These are phyloP conservation scores for Termitomyces sp. DNA, from an alignment of 1,284 basidiomycete genomes.

Conservation along the genomic window DNA sequence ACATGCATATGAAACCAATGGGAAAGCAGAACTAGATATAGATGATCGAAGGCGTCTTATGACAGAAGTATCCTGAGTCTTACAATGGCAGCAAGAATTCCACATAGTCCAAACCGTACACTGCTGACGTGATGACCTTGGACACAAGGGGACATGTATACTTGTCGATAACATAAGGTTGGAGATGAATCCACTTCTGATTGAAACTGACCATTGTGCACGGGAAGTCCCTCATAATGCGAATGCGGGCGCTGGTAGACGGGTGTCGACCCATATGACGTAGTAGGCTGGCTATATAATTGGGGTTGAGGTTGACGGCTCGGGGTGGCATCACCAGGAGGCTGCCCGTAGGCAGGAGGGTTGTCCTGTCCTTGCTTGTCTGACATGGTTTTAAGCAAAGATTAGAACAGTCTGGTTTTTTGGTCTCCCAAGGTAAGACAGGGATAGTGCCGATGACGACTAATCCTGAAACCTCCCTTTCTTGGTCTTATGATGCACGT, in stretches of 20 bases:
- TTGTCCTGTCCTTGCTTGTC: conserved; percentile 6
- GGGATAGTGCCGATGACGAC: neutral
- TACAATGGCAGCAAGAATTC: conserved; percentile 36
- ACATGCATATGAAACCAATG: conserved; percentile 34
- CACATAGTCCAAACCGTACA: conserved; percentile 34
- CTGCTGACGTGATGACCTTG: conserved; percentile 33
- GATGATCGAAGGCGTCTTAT: neutral
- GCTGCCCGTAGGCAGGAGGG: conserved; percentile 10
- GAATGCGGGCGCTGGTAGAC: conserved; percentile 10
- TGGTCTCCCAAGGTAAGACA: conserved; percentile 2
- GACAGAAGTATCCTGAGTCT: neutral
- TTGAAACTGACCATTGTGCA: conserved; percentile 4
- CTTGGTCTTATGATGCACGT: neutral
- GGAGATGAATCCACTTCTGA: neutral
- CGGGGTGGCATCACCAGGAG: neutral
- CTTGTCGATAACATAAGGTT: conserved; percentile 6
- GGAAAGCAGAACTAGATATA: conserved; percentile 31
- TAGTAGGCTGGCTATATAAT: neutral
- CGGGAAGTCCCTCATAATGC: conserved; percentile 7
- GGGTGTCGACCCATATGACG: conserved; percentile 2
- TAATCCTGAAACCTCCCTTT: conserved; percentile 2
- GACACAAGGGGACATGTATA: conserved; percentile 26
- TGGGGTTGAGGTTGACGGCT: neutral
- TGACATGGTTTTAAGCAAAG: conserved; percentile 10
- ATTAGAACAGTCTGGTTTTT: neutral